These are phyloP conservation scores for Trichomonascaceae sp. DNA, from an alignment of 1,139 yeast genomes.

Conservation along the genomic window DNA sequence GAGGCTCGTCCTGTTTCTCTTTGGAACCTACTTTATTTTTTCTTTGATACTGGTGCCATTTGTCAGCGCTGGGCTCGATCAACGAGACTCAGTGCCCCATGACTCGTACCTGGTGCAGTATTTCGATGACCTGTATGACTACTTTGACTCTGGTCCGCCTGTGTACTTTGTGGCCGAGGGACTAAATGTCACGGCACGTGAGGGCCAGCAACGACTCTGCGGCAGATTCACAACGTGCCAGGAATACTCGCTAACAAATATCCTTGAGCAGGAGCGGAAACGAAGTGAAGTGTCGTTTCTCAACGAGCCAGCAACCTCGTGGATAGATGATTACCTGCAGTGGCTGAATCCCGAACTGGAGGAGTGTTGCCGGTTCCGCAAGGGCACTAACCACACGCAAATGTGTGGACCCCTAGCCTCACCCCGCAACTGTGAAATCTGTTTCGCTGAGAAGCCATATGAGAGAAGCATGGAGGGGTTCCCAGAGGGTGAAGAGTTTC, in stretches of 20 bases:
- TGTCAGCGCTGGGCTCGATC: conserved; percentile 72
- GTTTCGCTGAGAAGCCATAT: conserved; percentile 53
- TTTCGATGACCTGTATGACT: conserved; percentile 60
- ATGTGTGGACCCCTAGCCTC: conserved; percentile 62
- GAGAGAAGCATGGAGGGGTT: conserved; percentile 68
- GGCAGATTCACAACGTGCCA: conserved; percentile 82
- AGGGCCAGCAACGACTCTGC: conserved; percentile 61
- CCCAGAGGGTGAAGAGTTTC: conserved; percentile 65
- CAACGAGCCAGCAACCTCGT: conserved; percentile 72
- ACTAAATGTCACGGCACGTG: conserved; percentile 46
- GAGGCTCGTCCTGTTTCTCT: conserved; percentile 39
- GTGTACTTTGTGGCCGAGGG: conserved; percentile 66
- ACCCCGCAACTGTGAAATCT: conserved; percentile 57
- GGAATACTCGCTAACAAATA: conserved; percentile 62
- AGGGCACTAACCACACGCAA: conserved; percentile 30
- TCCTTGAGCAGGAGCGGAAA: conserved; percentile 77
- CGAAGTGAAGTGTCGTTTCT: conserved; percentile 52
- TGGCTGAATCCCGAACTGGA: conserved; percentile 82
- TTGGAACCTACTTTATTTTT: conserved; percentile 49
- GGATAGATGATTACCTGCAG: conserved; percentile 83
- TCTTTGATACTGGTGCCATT: conserved; percentile 59
- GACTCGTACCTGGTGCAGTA: conserved; percentile 72
- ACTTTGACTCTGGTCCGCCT: conserved; percentile 84
- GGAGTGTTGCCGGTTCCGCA: conserved; percentile 61
- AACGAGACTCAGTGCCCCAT: conserved; percentile 72